Conservation (phyloP, 768 basidiomycete genomes). For the Hygrocybe punicea region DNA sequence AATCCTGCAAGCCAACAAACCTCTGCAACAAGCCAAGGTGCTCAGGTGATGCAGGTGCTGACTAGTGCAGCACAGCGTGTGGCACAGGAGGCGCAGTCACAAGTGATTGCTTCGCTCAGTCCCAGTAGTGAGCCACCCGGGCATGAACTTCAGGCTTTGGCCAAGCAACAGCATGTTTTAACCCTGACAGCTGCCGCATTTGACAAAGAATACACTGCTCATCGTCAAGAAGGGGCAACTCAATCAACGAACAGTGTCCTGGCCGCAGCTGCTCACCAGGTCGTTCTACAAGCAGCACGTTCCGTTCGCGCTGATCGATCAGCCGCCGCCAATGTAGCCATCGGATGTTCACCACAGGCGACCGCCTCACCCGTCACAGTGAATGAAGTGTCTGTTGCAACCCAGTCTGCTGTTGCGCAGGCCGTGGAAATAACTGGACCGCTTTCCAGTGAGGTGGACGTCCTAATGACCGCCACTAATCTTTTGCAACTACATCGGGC, state of each 20-base stretch:
- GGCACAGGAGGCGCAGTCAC: conserved; percentile 67
- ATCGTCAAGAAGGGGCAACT: conserved; percentile 28
- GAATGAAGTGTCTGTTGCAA: conserved; percentile 50
- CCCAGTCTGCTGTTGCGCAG: conserved; percentile 69
- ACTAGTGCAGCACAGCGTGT: conserved; percentile 76
- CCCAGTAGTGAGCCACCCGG: conserved; percentile 53
- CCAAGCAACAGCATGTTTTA: conserved; percentile 78
- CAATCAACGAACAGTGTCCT: conserved; percentile 39
- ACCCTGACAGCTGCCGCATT: conserved; percentile 68
- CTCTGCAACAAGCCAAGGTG: conserved; percentile 44
- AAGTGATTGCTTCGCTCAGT: conserved; percentile 51
- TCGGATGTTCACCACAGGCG: conserved; percentile 33
- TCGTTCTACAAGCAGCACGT: conserved; percentile 79
- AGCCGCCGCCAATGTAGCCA: conserved; percentile 38
- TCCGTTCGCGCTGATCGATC: conserved; percentile 52
- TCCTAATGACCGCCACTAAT: conserved; percentile 66
- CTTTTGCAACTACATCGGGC: conserved; percentile 42
- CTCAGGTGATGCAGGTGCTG: conserved; percentile 73
- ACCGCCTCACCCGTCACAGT: conserved; percentile 51
- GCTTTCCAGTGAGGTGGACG: conserved; percentile 73
- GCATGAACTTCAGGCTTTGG: conserved; percentile 67
- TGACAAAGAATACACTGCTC: conserved; percentile 62
- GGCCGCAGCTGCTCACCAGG: conserved; percentile 75
- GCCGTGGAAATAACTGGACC: conserved; percentile 76
- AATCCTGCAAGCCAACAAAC: conserved; percentile 2